Conservation (phyloP, 139 green algal genomes). For the Coelastrella sp. region DNA sequence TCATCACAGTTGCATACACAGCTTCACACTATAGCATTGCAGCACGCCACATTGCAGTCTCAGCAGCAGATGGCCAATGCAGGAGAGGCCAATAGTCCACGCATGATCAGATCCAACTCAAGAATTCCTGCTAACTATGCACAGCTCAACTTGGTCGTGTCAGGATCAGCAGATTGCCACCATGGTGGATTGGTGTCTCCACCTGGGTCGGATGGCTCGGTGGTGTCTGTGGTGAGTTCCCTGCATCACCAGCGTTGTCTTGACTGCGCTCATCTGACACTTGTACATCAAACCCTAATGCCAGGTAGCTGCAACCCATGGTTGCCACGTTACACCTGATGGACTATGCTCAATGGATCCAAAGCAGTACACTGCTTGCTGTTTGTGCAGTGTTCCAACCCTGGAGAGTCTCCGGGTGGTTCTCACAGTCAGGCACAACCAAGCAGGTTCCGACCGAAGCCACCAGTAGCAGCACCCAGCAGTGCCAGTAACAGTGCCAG, state of each 20-base stretch:
- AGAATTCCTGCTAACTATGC: conserved; percentile 13
- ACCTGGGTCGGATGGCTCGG: neutral
- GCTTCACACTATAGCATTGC: conserved; percentile 32
- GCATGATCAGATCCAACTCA: neutral
- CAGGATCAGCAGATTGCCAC: neutral
- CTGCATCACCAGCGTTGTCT: too few relatives aligned
- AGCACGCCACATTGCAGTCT: conserved; percentile 37
- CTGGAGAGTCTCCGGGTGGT: conserved; percentile 27
- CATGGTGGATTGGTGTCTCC: neutral
- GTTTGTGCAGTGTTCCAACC: neutral
- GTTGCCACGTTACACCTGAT: too few relatives aligned
- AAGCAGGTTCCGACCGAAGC: conserved; percentile 21
- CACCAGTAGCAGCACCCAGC: conserved; percentile 10
- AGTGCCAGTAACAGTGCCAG: conserved; percentile 39
- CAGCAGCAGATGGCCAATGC: conserved; percentile 19
- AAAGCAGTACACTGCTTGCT: neutral
- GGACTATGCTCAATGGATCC: too few relatives aligned
- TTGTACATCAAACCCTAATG: too few relatives aligned
- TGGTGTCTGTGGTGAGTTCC: neutral
- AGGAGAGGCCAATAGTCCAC: neutral
- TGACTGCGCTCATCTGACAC: too few relatives aligned
- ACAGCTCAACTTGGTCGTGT: conserved; percentile 9
- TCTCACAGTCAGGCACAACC: neutral
- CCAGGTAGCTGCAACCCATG: neutral
- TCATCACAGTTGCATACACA: conserved; percentile 39